A percentile compares a stretch with the other conserved stretches of the same genome.
Conservation (phyloP, 495 filamentous ascomycete genomes). For the Amphirosellinia nigrospora region DNA sequence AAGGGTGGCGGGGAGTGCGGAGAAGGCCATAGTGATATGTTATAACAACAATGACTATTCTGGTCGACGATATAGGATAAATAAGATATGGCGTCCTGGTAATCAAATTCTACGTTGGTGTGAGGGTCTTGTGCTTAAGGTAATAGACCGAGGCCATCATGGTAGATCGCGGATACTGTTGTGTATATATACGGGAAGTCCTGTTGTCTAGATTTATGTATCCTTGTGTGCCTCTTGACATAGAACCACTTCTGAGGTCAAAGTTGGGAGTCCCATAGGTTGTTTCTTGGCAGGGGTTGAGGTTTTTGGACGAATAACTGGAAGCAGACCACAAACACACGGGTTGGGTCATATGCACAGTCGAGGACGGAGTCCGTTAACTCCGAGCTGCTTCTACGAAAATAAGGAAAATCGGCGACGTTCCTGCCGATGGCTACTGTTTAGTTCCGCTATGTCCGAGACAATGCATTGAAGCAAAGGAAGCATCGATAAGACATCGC, state of each 20-base stretch:
- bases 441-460: not conserved
- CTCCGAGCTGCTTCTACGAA: not conserved
- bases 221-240: too few relatives aligned
- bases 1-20: conserved; percentile 9
- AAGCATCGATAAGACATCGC: too few relatives aligned
- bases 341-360: not conserved
- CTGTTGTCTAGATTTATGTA: too few relatives aligned
- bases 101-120: not conserved
- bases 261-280: not conserved
- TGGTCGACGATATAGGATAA: not conserved
- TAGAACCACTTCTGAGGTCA: not conserved
- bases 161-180: too few relatives aligned
- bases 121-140: too few relatives aligned
- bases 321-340: not conserved
- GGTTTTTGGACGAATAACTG: not conserved
- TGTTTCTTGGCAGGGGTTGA: not conserved
- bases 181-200: too few relatives aligned
- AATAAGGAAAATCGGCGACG: not conserved
- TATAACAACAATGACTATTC: not conserved
- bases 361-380: not conserved
- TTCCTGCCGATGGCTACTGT: not conserved
- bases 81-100: not conserved
- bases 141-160: too few relatives aligned
- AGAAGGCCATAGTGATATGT: not conserved
- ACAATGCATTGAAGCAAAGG: not conserved